Evolutionary conservation across 2,329 filamentous ascomycete species (phyloP), one percentile per base, ranked within the genome.

Genomic region (Calonectria pauciramosa): DNA sequence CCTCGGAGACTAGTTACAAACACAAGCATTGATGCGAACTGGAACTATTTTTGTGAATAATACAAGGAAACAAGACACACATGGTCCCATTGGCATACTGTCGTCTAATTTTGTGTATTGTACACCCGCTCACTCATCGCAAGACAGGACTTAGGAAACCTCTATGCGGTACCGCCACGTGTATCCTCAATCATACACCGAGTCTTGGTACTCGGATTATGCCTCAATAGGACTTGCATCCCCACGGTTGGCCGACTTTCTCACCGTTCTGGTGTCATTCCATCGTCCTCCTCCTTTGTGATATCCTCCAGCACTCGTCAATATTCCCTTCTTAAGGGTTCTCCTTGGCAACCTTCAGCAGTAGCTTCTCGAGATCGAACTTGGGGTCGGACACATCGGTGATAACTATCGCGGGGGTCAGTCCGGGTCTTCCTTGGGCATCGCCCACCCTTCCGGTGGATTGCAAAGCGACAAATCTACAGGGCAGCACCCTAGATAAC

Each of bases 311-410:
- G 75, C 68, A 67, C 56, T 63, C 23, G 38, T 71, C 75, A 38
- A 70, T 71, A 73, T 66, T 72, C 74, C 74, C 75, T 77, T 41
- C 36, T 85, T 88, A 91, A 80, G 89, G 85, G 83, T 86, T 90
- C 83, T 90, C 85, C 84, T 88, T 86, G 78, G 86, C 81, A 81
- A 95, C 87, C 81, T 91, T 89, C 82, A 92, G 91, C 86, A 98
- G 87, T 86, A 92, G 95, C 81, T 94, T 93, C 90, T 99, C 96
- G 81, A 99, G 90, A 85, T 99, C 96, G 88, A 99, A 99, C 84
- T 96, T 95, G 84, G 96, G 93, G 88, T 97, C 93, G 84, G 93
- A 92, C 75, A 94, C 94, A 87, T 99, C 93, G 74, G 82, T 82
- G 64, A 84, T 79, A 49, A 82, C 85, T 86, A 70, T 23, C 30